A percentile compares a stretch with the other conserved stretches of the same genome.
These are phyloP conservation scores for Cryptococcus sp. DNA, from an alignment of 1,284 basidiomycete genomes.

Conservation along the genomic window DNA sequence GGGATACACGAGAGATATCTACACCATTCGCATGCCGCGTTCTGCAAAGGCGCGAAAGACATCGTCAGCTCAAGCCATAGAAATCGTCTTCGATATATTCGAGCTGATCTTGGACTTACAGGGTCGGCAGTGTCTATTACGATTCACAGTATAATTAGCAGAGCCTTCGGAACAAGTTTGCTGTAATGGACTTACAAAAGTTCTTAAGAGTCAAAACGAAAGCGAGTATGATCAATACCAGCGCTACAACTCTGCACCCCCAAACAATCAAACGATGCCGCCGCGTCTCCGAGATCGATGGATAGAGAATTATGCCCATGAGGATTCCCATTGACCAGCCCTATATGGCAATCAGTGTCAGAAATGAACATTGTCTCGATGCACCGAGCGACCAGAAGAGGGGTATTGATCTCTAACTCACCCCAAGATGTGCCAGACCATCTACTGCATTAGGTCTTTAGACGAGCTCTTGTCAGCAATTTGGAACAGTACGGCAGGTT, in stretches of 20 bases:
- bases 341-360: constrained; percentile 6
- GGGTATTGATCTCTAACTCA: constrained; percentile 18
- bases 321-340: constrained; percentile 71
- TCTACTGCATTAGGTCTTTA: constrained; percentile 47
- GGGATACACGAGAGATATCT: constrained; percentile 87
- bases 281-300: constrained; percentile 77
- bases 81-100: not conserved
- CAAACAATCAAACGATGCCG: constrained; percentile 74
- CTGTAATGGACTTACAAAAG: constrained; percentile 61
- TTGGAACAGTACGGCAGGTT: not conserved
- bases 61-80: no score
- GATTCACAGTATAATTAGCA: not conserved
- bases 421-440: constrained; percentile 56
- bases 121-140: constrained; percentile 39
- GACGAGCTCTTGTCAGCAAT: not conserved
- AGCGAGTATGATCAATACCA: constrained; percentile 72
- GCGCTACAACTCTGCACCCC: constrained; percentile 69
- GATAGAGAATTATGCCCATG: constrained; percentile 74
- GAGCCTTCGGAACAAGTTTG: not conserved
- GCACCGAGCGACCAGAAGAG: not conserved
- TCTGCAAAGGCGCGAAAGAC: constrained; percentile 12
- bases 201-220: constrained; percentile 82
- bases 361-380: not conserved
- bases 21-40: constrained; percentile 80
- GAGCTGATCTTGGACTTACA: constrained; percentile 16